Evolutionary conservation across 108 stramenopile species (phyloP).

Genomic region (Cylindrotheca closterium): DNA sequence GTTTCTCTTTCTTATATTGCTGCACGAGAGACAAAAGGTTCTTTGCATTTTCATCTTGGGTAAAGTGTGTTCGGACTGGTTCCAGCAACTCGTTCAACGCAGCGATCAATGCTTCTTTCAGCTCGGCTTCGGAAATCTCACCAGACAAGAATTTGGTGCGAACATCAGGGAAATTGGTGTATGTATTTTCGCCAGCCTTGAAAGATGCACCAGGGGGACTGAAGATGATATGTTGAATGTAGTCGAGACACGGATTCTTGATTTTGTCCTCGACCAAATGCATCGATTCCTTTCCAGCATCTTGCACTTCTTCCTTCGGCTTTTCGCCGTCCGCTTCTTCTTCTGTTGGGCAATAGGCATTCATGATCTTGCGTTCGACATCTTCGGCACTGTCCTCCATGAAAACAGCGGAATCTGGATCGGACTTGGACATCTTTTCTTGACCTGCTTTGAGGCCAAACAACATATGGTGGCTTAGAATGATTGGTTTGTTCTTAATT

Average conservation of each 20-base stretch:
- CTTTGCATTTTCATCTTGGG: slow-evolving; percentile 80
- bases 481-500: slow-evolving; percentile 95
- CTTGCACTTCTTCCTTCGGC: slow-evolving; percentile 10
- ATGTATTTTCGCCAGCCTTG: slow-evolving; percentile 55
- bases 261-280: slow-evolving; percentile 72
- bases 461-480: slow-evolving; percentile 92
- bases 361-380: slow-evolving; percentile 90
- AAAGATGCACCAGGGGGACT: slow-evolving; percentile 78
- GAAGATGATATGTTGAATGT: slow-evolving; percentile 94
- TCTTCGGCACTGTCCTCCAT: slow-evolving; percentile 97
- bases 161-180: slow-evolving; percentile 76
- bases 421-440: slow-evolving; percentile 99
- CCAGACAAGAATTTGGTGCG: slow-evolving; percentile 82
- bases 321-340: slow-evolving; percentile 34
- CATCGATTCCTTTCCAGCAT: slow-evolving; percentile 90
- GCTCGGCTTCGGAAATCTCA: slow-evolving; percentile 63
- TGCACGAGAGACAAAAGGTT: slow-evolving; percentile 87
- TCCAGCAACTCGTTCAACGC: slow-evolving; percentile 90
- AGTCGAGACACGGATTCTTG: slow-evolving; percentile 97
- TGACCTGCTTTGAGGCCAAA: slow-evolving; percentile 98
- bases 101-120: slow-evolving; percentile 81
- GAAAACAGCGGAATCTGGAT: slow-evolving; percentile 98
- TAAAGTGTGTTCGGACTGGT: slow-evolving; percentile 97
- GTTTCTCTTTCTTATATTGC: slow-evolving; percentile 77
- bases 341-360: slow-evolving; percentile 88